phyloP scores from a whole-genome alignment of 2,329 filamentous ascomycete species.

The Penicillium occitanis region DNA sequence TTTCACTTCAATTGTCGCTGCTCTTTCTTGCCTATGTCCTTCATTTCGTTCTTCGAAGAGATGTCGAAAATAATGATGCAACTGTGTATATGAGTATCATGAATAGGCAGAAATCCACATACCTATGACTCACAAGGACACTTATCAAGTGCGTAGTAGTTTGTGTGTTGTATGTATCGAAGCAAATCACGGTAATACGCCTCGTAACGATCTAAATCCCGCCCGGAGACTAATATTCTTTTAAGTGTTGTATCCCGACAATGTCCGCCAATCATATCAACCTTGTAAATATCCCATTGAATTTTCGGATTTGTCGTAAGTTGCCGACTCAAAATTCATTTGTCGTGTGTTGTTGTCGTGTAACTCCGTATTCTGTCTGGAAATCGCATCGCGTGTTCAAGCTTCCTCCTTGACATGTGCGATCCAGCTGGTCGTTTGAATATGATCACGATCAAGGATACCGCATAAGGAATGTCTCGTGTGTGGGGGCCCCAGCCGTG shows the following conservation, averaged over 20 bases:
- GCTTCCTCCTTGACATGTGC: not conserved
- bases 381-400: not conserved
- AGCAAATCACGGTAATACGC: not conserved
- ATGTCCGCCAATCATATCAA: not conserved
- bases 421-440: not conserved
- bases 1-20: not conserved
- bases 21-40: not conserved
- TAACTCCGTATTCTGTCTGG: too few species aligned
- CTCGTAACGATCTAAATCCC: not conserved
- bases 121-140: not conserved
- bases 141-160: not conserved
- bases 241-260: not conserved
- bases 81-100: not conserved
- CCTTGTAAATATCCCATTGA: not conserved
- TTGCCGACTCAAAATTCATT: not conserved
- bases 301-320: not conserved
- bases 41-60: not conserved
- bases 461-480: slow-evolving; percentile 2
- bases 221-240: not conserved
- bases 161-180: not conserved
- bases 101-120: not conserved
- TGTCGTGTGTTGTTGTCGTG: not conserved
- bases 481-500: not conserved
- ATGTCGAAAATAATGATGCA: not conserved
- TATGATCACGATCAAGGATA: not conserved